phyloP scores from a whole-genome alignment of 768 basidiomycete species.

The Phylloporus sp. region DNA sequence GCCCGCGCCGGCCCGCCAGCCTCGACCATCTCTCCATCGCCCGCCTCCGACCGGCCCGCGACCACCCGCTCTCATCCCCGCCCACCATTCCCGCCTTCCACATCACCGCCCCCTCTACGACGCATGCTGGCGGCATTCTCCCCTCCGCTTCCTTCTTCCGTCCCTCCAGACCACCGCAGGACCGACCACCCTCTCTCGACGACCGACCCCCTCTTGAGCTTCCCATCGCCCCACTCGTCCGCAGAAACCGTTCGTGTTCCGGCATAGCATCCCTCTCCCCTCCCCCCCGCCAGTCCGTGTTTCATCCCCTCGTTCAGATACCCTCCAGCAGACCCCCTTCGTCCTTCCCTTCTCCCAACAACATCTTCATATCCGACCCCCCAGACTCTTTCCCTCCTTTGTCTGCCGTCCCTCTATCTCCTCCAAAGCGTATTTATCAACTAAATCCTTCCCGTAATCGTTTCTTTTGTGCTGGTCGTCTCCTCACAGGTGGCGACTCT shows the following conservation, averaged over 20 bases:
- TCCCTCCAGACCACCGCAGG: slow-evolving; percentile 55
- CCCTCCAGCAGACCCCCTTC: slow-evolving; percentile 22
- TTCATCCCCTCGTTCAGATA: slow-evolving; percentile 24
- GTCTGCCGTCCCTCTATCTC: slow-evolving; percentile 29
- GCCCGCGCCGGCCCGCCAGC: slow-evolving; percentile 8
- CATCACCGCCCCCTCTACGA: slow-evolving; percentile 32
- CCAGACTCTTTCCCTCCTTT: slow-evolving; percentile 29
- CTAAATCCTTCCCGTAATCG: slow-evolving; percentile 67
- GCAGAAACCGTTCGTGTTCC: slow-evolving; percentile 5
- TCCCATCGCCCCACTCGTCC: slow-evolving; percentile 34
- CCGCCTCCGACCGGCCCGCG: slow-evolving; percentile 9
- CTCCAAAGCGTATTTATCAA: slow-evolving; percentile 51
- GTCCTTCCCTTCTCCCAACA: slow-evolving; percentile 25
- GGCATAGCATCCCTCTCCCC: slow-evolving; percentile 48
- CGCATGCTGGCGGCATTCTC: slow-evolving; percentile 70
- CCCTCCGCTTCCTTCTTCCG: slow-evolving; percentile 78
- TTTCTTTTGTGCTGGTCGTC: slow-evolving; percentile 66
- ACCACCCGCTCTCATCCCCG: slow-evolving; percentile 24
- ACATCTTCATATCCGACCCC: slow-evolving; percentile 29
- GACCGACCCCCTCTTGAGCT: slow-evolving; percentile 41
- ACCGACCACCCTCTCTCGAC: slow-evolving; percentile 32
- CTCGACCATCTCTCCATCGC: slow-evolving; percentile 15
- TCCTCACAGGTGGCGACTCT: slow-evolving; percentile 83
- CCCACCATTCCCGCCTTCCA: slow-evolving; percentile 26
- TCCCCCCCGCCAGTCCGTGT: slow-evolving; percentile 11